phyloP scores from a whole-genome alignment of 306 rosid species.

The Casuarina glauca region DNA sequence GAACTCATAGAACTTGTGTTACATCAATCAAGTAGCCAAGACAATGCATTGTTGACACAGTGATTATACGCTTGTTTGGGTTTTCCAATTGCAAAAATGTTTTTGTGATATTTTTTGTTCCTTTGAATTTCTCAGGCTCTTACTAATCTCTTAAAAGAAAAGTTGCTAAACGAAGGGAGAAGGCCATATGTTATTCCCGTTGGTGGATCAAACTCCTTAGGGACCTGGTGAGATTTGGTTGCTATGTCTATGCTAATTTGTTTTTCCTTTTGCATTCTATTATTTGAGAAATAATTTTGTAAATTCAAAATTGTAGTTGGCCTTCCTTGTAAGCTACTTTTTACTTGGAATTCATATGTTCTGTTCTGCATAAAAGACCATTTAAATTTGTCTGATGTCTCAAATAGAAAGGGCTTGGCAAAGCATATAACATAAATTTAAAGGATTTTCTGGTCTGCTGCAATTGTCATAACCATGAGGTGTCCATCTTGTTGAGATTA shows the following conservation, averaged over 20 bases:
- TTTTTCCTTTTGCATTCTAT: conserved; percentile 14
- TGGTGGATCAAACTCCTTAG: conserved; percentile 90
- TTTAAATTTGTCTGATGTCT: not conserved
- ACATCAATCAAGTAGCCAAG: not conserved
- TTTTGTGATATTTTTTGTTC: conserved; percentile 3
- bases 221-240: conserved; percentile 72
- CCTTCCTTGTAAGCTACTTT: conserved; percentile 7
- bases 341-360: not conserved
- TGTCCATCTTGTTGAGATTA: too few relatives aligned
- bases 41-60: not conserved
- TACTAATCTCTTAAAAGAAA: conserved; percentile 58
- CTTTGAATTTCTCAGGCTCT: conserved; percentile 53
- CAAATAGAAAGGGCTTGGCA: not conserved
- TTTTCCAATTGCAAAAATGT: conserved; percentile 2
- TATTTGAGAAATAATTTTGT: not conserved
- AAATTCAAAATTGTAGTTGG: not conserved
- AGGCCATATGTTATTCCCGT: conserved; percentile 89
- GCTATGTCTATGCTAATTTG: conserved; percentile 16
- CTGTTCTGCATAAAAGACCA: not conserved
- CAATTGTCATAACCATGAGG: not conserved
- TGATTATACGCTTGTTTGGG: not conserved
- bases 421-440: not conserved
- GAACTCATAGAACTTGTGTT: conserved; percentile 11
- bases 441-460: not conserved
- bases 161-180: conserved; percentile 79